Evolutionary conservation across 768 basidiomycete genomes (phyloP), one percentile per base, ranked within the genome.

Genomic region (Termitomyces eurrhizus): DNA sequence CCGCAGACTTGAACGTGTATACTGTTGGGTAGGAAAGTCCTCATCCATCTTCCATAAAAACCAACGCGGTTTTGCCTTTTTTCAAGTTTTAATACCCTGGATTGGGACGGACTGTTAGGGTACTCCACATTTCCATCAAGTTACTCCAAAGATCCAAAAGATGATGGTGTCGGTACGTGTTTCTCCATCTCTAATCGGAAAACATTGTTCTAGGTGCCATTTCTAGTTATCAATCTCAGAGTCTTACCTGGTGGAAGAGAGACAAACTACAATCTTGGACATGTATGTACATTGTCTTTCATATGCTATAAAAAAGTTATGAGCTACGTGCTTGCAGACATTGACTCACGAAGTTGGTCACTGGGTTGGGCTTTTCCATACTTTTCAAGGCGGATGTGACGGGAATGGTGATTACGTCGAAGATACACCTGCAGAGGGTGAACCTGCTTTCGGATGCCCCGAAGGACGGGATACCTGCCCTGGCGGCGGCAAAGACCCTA

Each of bases 281-380:
- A 74, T 52, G 77, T 76, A 57, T 50, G 69, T 54, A 16, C 33
- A 11, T 45, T 39, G 7, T n/a, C 59, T 59, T 50, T 29, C 29
- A 26, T 18, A 13, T 37, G 64, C 29, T 69, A 68, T 26, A 26
- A 24, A 14, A 4, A 44, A 7, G 11, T 33, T 26, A 13, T 18
- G 32, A 44, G 24, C 7, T 35, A n/a, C 59, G 7, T 60, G 7
- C 8, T 24, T 12, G 50, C 52, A 76, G 73, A 85, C 81, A 44
- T 64, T 82, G 61, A 82, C 78, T 14, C 84, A 86, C 66, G 84
- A 86, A 69, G 78, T 76, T 52, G 82, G 83, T n/a, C 83, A 85
- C 72, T 86, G 84, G 83, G 72, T 83, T 60, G 83, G 84, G 32
- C 75, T 84, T 21, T 84, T 77, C 72, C 83, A 85, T 72, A 83